A percentile compares a stretch with the other conserved stretches of the same genome.
phyloP scores from a whole-genome alignment of 2,329 filamentous ascomycete genomes.

The Zasmidium cellare region DNA sequence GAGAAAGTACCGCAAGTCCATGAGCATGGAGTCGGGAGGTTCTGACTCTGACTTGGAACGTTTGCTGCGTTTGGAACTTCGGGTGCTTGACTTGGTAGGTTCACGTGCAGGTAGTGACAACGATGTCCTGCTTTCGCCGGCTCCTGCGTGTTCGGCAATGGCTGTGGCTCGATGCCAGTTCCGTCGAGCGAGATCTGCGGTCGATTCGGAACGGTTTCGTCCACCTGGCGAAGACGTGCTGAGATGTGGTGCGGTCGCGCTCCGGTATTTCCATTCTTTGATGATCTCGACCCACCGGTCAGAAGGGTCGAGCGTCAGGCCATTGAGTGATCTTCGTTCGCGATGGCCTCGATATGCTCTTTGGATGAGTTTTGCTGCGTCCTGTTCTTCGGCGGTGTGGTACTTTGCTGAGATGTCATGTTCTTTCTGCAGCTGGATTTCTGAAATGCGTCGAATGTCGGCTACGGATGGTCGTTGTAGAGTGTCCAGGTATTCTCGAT shows the following conservation, averaged over 20 bases:
- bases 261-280: constrained; percentile 28
- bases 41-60: constrained; percentile 48
- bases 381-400: constrained; percentile 24
- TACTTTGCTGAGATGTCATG: constrained; percentile 27
- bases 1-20: constrained; percentile 81
- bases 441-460: constrained; percentile 24
- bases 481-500: constrained; percentile 27
- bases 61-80: constrained; percentile 55
- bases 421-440: constrained; percentile 28
- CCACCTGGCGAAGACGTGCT: not conserved
- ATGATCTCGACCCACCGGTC: constrained; percentile 69
- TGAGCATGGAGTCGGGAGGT: constrained; percentile 65
- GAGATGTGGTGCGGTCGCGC: constrained; percentile 25
- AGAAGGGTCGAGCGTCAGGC: constrained; percentile 66
- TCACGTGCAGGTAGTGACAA: constrained; percentile 27
- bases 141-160: constrained; percentile 70
- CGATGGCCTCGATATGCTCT: constrained; percentile 77
- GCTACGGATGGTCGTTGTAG: constrained; percentile 21
- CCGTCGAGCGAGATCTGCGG: constrained; percentile 46
- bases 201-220: constrained; percentile 17
- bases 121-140: constrained; percentile 56
- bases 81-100: constrained; percentile 36
- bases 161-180: constrained; percentile 75
- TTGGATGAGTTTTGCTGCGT: constrained; percentile 35
- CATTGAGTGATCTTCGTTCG: constrained; percentile 67